Conservation (phyloP, 805 yeast species). For the Wickerhamomyces silvicola region DNA sequence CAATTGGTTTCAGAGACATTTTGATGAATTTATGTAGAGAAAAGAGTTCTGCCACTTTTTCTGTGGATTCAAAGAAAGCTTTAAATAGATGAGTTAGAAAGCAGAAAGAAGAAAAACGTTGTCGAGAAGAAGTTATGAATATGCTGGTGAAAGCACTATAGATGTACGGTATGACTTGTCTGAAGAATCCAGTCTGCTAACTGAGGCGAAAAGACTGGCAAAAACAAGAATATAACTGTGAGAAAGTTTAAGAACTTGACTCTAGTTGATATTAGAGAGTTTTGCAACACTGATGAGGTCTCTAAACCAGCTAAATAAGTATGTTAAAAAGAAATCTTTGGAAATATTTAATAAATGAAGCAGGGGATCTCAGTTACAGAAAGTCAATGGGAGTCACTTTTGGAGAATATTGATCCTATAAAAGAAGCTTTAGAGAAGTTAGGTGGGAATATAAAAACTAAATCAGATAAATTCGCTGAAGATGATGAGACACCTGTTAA, state of each 20-base stretch:
- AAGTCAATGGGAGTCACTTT: constrained; percentile 45
- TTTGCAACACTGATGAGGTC: constrained; percentile 57
- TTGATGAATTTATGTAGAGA: constrained; percentile 6
- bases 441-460: constrained; percentile 27
- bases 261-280: constrained; percentile 81
- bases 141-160: too few species aligned
- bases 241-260: constrained; percentile 60
- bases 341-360: not conserved
- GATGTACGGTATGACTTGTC: too few species aligned
- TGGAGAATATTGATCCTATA: constrained; percentile 41
- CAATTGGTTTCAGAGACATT: constrained; percentile 15
- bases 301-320: constrained; percentile 77
- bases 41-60: too few species aligned
- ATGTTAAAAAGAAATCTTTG: too few species aligned
- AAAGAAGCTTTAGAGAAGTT: constrained; percentile 41
- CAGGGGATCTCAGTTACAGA: constrained; percentile 55
- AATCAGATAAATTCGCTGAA: constrained; percentile 27
- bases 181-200: too few species aligned
- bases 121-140: too few species aligned
- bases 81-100: too few species aligned
- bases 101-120: too few species aligned
- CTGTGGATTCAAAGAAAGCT: too few species aligned
- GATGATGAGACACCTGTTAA: constrained; percentile 26
- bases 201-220: constrained; percentile 37
- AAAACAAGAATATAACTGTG: constrained; percentile 66